phyloP scores from a whole-genome alignment of 768 basidiomycete species.

The Pholiota molesta region DNA sequence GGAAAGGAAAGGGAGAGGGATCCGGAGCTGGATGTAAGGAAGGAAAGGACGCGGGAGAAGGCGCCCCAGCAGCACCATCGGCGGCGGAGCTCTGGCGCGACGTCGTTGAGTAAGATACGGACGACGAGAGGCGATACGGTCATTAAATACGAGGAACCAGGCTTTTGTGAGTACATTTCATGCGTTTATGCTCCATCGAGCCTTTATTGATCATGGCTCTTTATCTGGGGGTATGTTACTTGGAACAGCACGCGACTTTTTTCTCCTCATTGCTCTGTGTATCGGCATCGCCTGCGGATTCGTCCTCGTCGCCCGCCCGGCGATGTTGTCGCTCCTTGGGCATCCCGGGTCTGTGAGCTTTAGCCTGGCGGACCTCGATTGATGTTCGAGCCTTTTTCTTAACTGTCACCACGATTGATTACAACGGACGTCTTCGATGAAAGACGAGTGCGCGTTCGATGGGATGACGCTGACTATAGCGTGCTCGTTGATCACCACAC shows the following conservation, averaged over 20 bases:
- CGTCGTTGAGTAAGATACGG: conserved; percentile 1
- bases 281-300: conserved; percentile 21
- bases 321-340: conserved; percentile 4
- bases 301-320: conserved; percentile 16
- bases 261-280: conserved; percentile 24
- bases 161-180: conserved; percentile 13
- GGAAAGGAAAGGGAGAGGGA: not conserved
- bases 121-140: not conserved
- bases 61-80: not conserved
- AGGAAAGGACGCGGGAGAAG: not conserved
- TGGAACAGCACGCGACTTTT: conserved; percentile 24
- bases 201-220: not conserved
- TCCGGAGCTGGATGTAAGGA: not conserved
- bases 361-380: too few species aligned
- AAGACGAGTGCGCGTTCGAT: too few species aligned
- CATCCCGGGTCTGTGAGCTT: not conserved
- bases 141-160: conserved; percentile 13
- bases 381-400: not conserved
- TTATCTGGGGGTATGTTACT: too few species aligned
- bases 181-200: not conserved
- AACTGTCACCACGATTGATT: too few species aligned
- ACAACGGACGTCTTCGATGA: too few species aligned
- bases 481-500: too few species aligned
- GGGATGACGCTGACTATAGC: too few species aligned
- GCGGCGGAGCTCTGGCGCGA: conserved; percentile 1